Evolutionary conservation across 179 eudicot genomes (phyloP).

Genomic region (Sideroxylon spinosum): DNA sequence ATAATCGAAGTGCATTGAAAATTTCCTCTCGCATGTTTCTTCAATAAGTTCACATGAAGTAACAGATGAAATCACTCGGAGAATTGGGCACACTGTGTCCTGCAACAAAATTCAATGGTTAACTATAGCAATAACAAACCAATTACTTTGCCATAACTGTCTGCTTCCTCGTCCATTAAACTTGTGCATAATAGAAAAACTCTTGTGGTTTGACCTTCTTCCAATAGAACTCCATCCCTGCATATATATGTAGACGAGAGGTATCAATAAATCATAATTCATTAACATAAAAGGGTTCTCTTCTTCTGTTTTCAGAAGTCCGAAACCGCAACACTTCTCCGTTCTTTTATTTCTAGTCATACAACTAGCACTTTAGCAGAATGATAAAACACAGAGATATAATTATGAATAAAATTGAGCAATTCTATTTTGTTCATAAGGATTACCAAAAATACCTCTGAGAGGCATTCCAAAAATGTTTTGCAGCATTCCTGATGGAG

Average conservation of each 20-base stretch:
- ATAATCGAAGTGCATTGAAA: conserved; percentile 82
- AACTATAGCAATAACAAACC: conserved; percentile 44
- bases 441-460: conserved; percentile 64
- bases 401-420: conserved; percentile 11
- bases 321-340: conserved; percentile 55
- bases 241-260: conserved; percentile 73
- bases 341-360: conserved; percentile 41
- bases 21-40: conserved; percentile 84
- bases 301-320: conserved; percentile 50
- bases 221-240: conserved; percentile 93
- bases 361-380: conserved; percentile 28
- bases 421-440: conserved; percentile 12
- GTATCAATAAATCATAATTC: conserved; percentile 58
- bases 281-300: conserved; percentile 36
- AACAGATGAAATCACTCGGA: conserved; percentile 72
- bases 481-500: conserved; percentile 97
- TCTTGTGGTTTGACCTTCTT: conserved; percentile 76
- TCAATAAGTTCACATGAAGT: conserved; percentile 81
- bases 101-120: conserved; percentile 73
- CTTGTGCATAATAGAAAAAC: conserved; percentile 69
- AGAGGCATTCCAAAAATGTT: conserved; percentile 63
- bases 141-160: conserved; percentile 51
- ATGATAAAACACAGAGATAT: conserved; percentile 20
- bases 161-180: conserved; percentile 82
- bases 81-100: conserved; percentile 82